Conservation (phyloP, 495 filamentous ascomycete species). For the Aspergillus nidulans region DNA sequence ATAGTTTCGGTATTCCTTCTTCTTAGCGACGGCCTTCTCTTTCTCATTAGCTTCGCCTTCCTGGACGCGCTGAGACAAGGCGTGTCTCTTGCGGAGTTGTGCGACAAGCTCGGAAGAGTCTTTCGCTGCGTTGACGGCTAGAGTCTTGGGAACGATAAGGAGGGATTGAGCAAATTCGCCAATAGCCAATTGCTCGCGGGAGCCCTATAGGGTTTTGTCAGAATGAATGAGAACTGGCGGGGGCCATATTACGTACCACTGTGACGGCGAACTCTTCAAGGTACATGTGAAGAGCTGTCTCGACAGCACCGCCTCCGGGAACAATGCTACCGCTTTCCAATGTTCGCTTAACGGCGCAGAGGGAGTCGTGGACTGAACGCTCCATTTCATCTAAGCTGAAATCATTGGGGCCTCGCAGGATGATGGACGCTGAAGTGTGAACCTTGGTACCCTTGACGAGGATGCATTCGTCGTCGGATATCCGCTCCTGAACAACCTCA, state of each 20-base stretch:
- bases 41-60: constrained; percentile 78
- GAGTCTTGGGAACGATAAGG: constrained; percentile 91
- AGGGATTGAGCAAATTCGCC: constrained; percentile 95
- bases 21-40: constrained; percentile 81
- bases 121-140: constrained; percentile 95
- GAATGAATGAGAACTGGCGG: not conserved
- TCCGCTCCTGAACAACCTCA: constrained; percentile 93
- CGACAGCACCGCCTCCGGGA: constrained; percentile 91
- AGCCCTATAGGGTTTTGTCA: constrained; percentile 54
- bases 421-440: constrained; percentile 90
- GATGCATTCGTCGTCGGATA: constrained; percentile 98
- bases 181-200: constrained; percentile 95
- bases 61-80: constrained; percentile 83
- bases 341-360: constrained; percentile 95
- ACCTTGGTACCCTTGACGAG: constrained; percentile 93
- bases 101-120: constrained; percentile 93
- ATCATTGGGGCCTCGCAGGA: constrained; percentile 93
- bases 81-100: constrained; percentile 90
- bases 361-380: constrained; percentile 92
- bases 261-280: constrained; percentile 99
- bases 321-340: constrained; percentile 96
- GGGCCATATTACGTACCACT: constrained; percentile 54
- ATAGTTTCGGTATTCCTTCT: constrained; percentile 98
- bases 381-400: constrained; percentile 99
- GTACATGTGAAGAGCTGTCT: constrained; percentile 99